Evolutionary conservation across 192 early-diverging fungal genomes (phyloP), one percentile per base, ranked within the genome.

Genomic region (Umbelopsis sp.): DNA sequence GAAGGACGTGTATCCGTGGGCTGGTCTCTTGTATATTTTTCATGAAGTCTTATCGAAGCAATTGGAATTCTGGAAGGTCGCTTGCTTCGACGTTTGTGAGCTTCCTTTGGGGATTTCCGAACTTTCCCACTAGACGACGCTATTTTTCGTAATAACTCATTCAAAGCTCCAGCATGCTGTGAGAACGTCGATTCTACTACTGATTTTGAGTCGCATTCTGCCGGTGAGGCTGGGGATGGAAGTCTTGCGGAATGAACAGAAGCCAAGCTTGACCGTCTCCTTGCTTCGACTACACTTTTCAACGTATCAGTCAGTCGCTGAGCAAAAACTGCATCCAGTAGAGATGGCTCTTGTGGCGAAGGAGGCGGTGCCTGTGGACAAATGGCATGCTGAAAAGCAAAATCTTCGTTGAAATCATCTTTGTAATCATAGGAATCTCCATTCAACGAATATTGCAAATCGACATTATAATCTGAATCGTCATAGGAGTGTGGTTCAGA

Each of bases 301-400:
- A 70, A 47, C 49, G 68, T 69, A 12, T 69, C 36, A 44, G 45
- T 36, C 22, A 71, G 45, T 49, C 51, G 59, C 4, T 53, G 65
- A 2, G 43, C 31, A 71, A 77, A 77, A 34, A 77, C 38, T 8
- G 70, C 51, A 25, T 77, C 75, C 22, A 77, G 65, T 52, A 77
- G 45, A 9, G 75, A 71, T 17, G 75, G 70, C 5, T 77, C 75
- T 68, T 77, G 75, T 1, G 75, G 75, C 25, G 75, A 77, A 24
- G 75, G 75, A 8, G 75, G 75, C 10, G 75, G 75, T 21, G 75
- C 75, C 24, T 59, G 62, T 6, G 71, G 75, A 22, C 52, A 70
- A 16, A 69, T 32, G 41, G 32, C 25, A 25, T 47, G 53, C 38
- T 69, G 66, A 69, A 47, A 74, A 31, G 56, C 43, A 34, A 68